Base-by-base conservation (phyloP, 2,329 filamentous ascomycete genomes). In the Sporothrix sp. region DNA sequence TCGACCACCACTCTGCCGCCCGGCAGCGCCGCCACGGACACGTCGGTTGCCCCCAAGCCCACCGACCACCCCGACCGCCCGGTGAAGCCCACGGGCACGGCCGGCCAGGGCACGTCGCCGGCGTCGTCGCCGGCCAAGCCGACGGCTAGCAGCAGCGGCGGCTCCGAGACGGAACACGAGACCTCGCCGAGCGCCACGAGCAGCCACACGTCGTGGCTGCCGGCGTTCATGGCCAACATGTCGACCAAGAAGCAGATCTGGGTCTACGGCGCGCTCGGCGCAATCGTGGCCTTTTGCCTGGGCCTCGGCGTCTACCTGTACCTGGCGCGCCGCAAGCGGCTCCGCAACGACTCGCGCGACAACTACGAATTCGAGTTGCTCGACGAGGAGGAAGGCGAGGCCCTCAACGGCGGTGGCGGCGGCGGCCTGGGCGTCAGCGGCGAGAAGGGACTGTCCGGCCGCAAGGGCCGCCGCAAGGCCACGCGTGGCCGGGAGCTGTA, bases 311-410 rank as follows among this genome's bases (percentile, higher is more conserved):
- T 82, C 38, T 96, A 91, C 71, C 78, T 95, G 59, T 87, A 79
- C 66, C 71, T 91, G 52, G 85, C 89, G 38, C 82, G 89, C 25
- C 82, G 86, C 52, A 85, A 83, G 63, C 81, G 85, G 36, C 75
- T 87, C 23, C 81, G 81, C 58, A 88, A 86, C 66, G 81, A 80
- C 64, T 76, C 82, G 3, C 80, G 86, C 45, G 86, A 91, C 60
- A 83, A 84, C 63, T 97, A 96, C 66, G 91, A 96, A 59, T 98
- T 98, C 59, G 90, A 95, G 68, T 83, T 95, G 56, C 76, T 98
- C 43, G 84, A 93, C 59, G 85, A 90, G 51, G 85, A 88, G 18
- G 89, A 95, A 58, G 72, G 75, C 14, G 73, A 82, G 58, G 73
- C 75, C 25, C 64, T 80, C 4, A 71, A 70, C 48, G 63, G 67